Percentiles rank a stretch among this genome's conserved stretches.
Conservation (phyloP, 1,284 basidiomycete species). For the Fistulina hepatica region DNA sequence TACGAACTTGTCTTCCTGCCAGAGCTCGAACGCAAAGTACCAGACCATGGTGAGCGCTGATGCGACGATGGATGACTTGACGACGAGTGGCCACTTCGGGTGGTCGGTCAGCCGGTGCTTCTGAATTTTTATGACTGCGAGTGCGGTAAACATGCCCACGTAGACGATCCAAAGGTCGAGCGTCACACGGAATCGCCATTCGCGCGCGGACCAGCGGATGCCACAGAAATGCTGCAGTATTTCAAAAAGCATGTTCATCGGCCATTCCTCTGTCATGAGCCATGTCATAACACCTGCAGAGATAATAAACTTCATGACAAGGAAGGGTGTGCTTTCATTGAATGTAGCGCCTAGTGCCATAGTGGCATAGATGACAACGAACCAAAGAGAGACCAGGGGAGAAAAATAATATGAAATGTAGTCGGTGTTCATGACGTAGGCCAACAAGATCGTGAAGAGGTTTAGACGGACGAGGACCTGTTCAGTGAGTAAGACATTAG, state of each 20-base stretch:
- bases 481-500: conserved; percentile 8
- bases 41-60: conserved; percentile 52
- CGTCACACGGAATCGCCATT: conserved; percentile 81
- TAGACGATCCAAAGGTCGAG: conserved; percentile 86
- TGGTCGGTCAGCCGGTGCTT: conserved; percentile 65
- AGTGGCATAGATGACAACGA: conserved; percentile 74
- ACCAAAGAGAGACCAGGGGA: conserved; percentile 76
- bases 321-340: conserved; percentile 61
- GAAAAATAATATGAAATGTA: conserved; percentile 87
- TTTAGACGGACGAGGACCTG: conserved; percentile 77
- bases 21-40: conserved; percentile 78
- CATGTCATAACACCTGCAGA: conserved; percentile 53
- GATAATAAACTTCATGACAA: conserved; percentile 58
- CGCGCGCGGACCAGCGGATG: conserved; percentile 73
- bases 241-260: conserved; percentile 54
- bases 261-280: conserved; percentile 56
- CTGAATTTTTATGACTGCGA: conserved; percentile 66
- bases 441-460: conserved; percentile 68
- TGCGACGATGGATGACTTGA: conserved; percentile 35
- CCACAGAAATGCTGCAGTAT: conserved; percentile 54
- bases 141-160: conserved; percentile 70
- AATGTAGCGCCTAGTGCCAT: conserved; percentile 60
- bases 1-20: conserved; percentile 64
- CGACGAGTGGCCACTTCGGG: conserved; percentile 47
- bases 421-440: conserved; percentile 84